These are phyloP conservation scores for Intubia oerlemansii DNA, from an alignment of 2,329 filamentous ascomycete genomes.

Conservation along the genomic window DNA sequence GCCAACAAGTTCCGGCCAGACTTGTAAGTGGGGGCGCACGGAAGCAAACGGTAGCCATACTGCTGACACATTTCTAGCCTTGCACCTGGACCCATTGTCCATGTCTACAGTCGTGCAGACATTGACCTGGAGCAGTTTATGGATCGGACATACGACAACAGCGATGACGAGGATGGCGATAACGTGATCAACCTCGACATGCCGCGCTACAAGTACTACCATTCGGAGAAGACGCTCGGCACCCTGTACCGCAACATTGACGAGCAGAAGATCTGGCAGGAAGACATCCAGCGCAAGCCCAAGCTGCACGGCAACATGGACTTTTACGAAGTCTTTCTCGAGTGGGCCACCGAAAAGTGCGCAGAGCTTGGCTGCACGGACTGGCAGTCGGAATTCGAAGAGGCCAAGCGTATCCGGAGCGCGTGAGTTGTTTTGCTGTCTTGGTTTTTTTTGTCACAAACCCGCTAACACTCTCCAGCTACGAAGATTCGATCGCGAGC, in stretches of 20 bases:
- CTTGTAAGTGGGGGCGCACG: too few relatives aligned
- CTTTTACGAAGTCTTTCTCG: conserved; percentile 23
- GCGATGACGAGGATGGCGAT: conserved; percentile 24
- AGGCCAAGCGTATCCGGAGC: conserved; percentile 22
- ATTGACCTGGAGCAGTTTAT: conserved; percentile 17
- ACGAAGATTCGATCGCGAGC: conserved; percentile 20
- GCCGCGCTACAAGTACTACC: conserved; percentile 35
- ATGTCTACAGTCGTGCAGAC: conserved; percentile 22
- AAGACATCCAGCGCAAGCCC: conserved; percentile 19
- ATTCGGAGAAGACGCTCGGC: conserved; percentile 46
- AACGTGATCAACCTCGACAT: conserved; percentile 21
- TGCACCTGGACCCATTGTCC: conserved; percentile 21
- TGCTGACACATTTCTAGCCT: too few relatives aligned
- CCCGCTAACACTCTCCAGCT: too few relatives aligned
- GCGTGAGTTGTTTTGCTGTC: too few relatives aligned
- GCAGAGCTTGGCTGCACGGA: conserved; percentile 11
- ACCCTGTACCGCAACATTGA: conserved; percentile 51
- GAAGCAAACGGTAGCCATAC: too few relatives aligned
- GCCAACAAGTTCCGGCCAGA: conserved; percentile 26
- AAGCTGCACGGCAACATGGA: conserved; percentile 10
- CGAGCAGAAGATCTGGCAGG: conserved; percentile 41
- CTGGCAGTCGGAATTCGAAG: conserved; percentile 14
- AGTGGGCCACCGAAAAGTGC: conserved; percentile 11
- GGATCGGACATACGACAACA: too few relatives aligned
- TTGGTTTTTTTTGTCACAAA: too few relatives aligned